Evolutionary conservation across 768 basidiomycete species (phyloP).

Genomic region (Naganishia vishniacii): DNA sequence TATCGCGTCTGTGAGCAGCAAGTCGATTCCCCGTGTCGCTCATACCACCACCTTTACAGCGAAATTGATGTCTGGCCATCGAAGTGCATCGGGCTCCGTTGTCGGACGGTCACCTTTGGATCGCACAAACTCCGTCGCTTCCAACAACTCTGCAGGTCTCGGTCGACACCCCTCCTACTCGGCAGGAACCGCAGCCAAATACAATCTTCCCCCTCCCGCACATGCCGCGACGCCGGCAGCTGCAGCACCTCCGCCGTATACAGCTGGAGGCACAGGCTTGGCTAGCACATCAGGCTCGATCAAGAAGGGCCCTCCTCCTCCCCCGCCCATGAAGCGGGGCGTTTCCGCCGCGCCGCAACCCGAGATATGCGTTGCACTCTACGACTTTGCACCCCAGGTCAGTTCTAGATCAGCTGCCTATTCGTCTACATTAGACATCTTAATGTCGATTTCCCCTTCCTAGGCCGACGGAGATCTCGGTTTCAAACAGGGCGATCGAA

Average conservation of each 20-base stretch:
- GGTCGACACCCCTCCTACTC: constrained; percentile 53
- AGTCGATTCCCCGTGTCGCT: not conserved
- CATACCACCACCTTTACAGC: constrained; percentile 27
- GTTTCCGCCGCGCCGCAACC: constrained; percentile 62
- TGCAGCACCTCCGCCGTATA: constrained; percentile 56
- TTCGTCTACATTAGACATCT: too few relatives aligned
- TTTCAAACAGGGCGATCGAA: constrained; percentile 67
- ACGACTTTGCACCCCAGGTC: constrained; percentile 88
- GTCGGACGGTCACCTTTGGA: constrained; percentile 28
- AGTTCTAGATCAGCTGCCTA: constrained; percentile 32
- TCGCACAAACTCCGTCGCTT: constrained; percentile 29
- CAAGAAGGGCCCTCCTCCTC: constrained; percentile 81
- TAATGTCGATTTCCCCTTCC: not conserved
- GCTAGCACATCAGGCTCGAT: constrained; percentile 51
- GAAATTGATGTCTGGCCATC: constrained; percentile 44
- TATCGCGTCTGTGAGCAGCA: too few relatives aligned
- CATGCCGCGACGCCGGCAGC: constrained; percentile 29
- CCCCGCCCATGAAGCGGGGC: constrained; percentile 83
- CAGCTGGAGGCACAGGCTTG: constrained; percentile 48
- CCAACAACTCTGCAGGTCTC: constrained; percentile 40
- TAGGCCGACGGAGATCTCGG: constrained; percentile 80
- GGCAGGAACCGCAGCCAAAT: constrained; percentile 29
- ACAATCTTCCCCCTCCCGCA: constrained; percentile 35
- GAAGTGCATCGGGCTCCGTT: constrained; percentile 27
- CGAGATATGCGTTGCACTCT: constrained; percentile 83